Conservation (phyloP, 2,329 filamentous ascomycete genomes). For the Clonostachys sp. region DNA sequence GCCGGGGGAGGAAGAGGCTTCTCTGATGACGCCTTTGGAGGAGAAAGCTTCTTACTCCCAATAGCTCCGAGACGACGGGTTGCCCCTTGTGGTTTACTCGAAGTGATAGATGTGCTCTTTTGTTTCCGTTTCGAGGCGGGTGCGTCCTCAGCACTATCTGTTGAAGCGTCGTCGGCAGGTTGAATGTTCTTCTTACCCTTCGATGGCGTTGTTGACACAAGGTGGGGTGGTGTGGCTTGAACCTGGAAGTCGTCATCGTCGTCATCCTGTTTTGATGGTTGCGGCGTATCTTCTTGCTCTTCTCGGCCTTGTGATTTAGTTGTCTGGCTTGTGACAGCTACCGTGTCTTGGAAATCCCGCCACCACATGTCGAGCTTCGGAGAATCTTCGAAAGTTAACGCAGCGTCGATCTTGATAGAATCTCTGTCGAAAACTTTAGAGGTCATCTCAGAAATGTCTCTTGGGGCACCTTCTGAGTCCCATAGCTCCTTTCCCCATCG, state of each 20-base stretch:
- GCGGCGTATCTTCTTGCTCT: background rate
- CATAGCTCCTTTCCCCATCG: constrained; percentile 28
- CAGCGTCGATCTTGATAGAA: constrained; percentile 20
- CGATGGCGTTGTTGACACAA: background rate
- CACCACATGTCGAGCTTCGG: constrained; percentile 43
- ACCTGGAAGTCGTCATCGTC: constrained; percentile 48
- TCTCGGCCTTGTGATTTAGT: constrained; percentile 4
- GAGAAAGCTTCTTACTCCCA: background rate
- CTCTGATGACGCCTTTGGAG: constrained; percentile 7
- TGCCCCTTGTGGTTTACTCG: background rate
- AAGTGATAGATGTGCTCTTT: background rate
- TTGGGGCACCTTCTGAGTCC: constrained; percentile 12
- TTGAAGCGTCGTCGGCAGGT: constrained; percentile 1
- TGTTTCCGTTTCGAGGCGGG: background rate
- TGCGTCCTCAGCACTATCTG: constrained; percentile 2
- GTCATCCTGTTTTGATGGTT: constrained; percentile 10
- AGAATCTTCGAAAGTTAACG: constrained; percentile 21
- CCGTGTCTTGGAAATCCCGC: constrained; percentile 29
- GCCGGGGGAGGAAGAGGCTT: constrained; percentile 3
- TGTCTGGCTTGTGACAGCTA: constrained; percentile 9
- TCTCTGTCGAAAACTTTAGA: constrained; percentile 31
- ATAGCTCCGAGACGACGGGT: background rate
- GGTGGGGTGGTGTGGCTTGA: constrained; percentile 36
- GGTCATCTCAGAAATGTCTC: constrained; percentile 29
- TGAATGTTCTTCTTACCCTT: background rate